Evolutionary conservation across 2,329 filamentous ascomycete genomes (phyloP).

Genomic region (Diaporthe humulicola): DNA sequence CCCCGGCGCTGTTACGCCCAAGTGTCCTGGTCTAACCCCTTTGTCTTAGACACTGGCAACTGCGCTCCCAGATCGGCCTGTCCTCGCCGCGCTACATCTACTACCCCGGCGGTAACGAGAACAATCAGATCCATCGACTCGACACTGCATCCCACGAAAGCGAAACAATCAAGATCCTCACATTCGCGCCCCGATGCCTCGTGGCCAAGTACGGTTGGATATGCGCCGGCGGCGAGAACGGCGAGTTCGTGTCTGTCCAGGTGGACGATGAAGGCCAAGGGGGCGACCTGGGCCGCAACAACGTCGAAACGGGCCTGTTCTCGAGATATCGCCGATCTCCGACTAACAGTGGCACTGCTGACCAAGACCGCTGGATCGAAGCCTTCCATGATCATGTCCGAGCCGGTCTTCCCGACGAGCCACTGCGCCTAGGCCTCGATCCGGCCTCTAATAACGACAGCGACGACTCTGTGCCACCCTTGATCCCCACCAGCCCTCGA

Average conservation of each 20-base stretch:
- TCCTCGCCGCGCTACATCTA: constrained; percentile 84
- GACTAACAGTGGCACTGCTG: background rate
- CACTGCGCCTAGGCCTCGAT: constrained; percentile 32
- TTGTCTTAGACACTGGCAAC: constrained; percentile 79
- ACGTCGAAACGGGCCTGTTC: constrained; percentile 51
- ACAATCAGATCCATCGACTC: constrained; percentile 74
- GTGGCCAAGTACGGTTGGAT: constrained; percentile 90
- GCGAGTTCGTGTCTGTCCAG: constrained; percentile 86
- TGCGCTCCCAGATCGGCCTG: constrained; percentile 90
- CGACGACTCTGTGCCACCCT: constrained; percentile 48
- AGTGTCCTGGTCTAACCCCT: constrained; percentile 7
- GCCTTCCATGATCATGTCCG: constrained; percentile 42
- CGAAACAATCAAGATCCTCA: constrained; percentile 79
- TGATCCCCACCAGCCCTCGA: constrained; percentile 42
- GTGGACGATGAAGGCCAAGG: constrained; percentile 59
- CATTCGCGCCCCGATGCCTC: constrained; percentile 85
- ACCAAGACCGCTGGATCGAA: constrained; percentile 43
- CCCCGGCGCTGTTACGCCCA: constrained; percentile 66
- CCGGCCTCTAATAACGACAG: constrained; percentile 40
- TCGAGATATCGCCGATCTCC: constrained; percentile 42
- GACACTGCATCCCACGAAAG: constrained; percentile 78
- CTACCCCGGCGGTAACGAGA: constrained; percentile 82
- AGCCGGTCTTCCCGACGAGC: constrained; percentile 29
- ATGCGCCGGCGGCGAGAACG: constrained; percentile 89
- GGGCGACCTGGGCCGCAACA: constrained; percentile 39